These are phyloP conservation scores for Apium graveolens DNA, from an alignment of 129 eudicot species.

Conservation along the genomic window DNA sequence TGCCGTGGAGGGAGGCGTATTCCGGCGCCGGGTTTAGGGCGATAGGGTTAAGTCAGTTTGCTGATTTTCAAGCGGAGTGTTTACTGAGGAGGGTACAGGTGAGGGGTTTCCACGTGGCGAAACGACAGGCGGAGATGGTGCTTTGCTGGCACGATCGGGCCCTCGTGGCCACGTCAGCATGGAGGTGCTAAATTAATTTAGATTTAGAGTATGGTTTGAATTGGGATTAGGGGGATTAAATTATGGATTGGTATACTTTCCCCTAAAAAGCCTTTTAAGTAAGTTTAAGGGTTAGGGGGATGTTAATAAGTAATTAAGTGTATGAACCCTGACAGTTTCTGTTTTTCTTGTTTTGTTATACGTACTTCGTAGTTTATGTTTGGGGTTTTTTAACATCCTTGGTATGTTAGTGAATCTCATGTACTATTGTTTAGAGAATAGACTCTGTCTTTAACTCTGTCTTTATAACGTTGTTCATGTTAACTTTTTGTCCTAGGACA, in stretches of 20 bases:
- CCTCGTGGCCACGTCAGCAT: slow-evolving; percentile 85
- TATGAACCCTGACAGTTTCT: not conserved
- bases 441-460: not conserved
- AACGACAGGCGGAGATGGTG: slow-evolving; percentile 84
- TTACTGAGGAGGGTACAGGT: slow-evolving; percentile 70
- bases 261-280: not conserved
- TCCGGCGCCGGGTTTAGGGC: slow-evolving; percentile 59
- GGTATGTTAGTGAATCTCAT: not conserved
- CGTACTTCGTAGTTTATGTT: not conserved
- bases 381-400: not conserved
- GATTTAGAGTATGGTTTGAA: not conserved
- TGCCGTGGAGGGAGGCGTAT: slow-evolving; percentile 81
- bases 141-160: slow-evolving; percentile 96
- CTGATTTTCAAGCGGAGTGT: slow-evolving; percentile 91
- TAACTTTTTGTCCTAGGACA: too few relatives aligned
- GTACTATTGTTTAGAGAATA: not conserved
- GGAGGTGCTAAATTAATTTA: slow-evolving; percentile 70
- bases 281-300: slow-evolving; percentile 10
- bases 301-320: slow-evolving; percentile 6
- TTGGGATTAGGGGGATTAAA: not conserved
- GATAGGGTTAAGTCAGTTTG: slow-evolving; percentile 76
- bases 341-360: not conserved
- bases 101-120: slow-evolving; percentile 91
- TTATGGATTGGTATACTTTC: slow-evolving; percentile 2
- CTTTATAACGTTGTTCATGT: not conserved